These are phyloP conservation scores for Wickerhamomyces xylosicus DNA, from an alignment of 805 yeast species.

Conservation along the genomic window DNA sequence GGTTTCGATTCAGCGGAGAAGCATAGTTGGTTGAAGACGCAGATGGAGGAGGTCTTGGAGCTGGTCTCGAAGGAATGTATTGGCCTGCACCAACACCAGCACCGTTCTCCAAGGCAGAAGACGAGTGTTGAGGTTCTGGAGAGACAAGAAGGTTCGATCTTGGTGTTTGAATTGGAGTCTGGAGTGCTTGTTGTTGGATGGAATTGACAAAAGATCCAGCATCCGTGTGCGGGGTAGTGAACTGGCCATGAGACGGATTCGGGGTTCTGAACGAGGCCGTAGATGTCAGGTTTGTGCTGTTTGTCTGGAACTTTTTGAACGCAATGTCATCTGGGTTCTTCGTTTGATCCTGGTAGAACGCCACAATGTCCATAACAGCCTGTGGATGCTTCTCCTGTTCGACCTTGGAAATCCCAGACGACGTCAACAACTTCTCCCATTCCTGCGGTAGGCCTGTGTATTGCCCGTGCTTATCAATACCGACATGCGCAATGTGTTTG, in stretches of 20 bases:
- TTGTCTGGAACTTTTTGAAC: slow-evolving; percentile 7
- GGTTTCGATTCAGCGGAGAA: slow-evolving; percentile 8
- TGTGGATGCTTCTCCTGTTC: slow-evolving; percentile 93
- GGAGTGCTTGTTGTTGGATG: slow-evolving; percentile 2
- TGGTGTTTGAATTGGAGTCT: too few species aligned
- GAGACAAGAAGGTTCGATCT: slow-evolving; percentile 7
- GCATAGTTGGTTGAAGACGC: slow-evolving; percentile 11
- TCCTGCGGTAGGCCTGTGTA: slow-evolving; percentile 91
- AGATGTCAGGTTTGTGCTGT: slow-evolving; percentile 11
- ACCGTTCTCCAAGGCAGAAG: slow-evolving; percentile 7
- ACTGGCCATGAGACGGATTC: slow-evolving; percentile 11
- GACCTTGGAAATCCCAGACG: slow-evolving; percentile 81
- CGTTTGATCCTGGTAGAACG: slow-evolving; percentile 49
- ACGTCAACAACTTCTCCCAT: slow-evolving; percentile 80
- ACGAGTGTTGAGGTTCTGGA: slow-evolving; percentile 7
- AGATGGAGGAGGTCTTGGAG: slow-evolving; percentile 21
- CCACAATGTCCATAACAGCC: slow-evolving; percentile 87
- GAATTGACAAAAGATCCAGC: slow-evolving; percentile 12
- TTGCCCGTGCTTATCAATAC: slow-evolving; percentile 73
- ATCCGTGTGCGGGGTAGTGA: slow-evolving; percentile 3
- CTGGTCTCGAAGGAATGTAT: slow-evolving; percentile 18
- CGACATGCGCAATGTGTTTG: slow-evolving; percentile 87
- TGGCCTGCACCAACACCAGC: slow-evolving; percentile 7
- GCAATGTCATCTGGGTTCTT: slow-evolving; percentile 9
- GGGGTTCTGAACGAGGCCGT: slow-evolving; percentile 33